Conservation (phyloP, 495 filamentous ascomycete species). For the Saxophila tyrrhenica region DNA sequence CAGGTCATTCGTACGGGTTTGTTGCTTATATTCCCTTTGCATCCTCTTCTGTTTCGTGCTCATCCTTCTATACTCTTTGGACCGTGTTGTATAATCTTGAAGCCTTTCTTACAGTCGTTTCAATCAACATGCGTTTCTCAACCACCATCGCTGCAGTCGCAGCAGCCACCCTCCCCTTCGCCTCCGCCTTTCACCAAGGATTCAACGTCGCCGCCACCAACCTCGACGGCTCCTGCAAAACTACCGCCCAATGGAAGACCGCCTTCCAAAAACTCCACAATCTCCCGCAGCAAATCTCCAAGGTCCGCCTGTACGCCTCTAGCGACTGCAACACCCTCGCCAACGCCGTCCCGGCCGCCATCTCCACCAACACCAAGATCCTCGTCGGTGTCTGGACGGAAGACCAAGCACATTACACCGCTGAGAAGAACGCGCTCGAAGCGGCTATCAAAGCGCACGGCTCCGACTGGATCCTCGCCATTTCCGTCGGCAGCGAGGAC, state of each 20-base stretch:
- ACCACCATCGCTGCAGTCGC: slow-evolving; percentile 12
- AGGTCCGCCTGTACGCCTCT: slow-evolving; percentile 52
- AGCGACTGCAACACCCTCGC: slow-evolving; percentile 49
- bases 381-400: slow-evolving; percentile 71
- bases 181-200: slow-evolving; percentile 41
- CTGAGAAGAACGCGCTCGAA: slow-evolving; percentile 58
- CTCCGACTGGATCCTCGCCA: slow-evolving; percentile 50
- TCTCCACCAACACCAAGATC: slow-evolving; percentile 56
- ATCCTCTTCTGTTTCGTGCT: not conserved
- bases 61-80: not conserved
- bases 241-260: slow-evolving; percentile 52
- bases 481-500: slow-evolving; percentile 86
- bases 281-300: slow-evolving; percentile 59
- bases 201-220: slow-evolving; percentile 72
- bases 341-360: slow-evolving; percentile 65
- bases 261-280: slow-evolving; percentile 60
- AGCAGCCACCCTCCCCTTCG: slow-evolving; percentile 12
- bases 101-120: not conserved
- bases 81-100: no score
- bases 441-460: slow-evolving; percentile 53
- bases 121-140: slow-evolving; percentile 15
- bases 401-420: slow-evolving; percentile 42
- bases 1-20: not conserved
- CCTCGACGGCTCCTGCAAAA: slow-evolving; percentile 47
- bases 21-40: not conserved